Conservation (phyloP, 257 asterid genomes). For the Nicotiana tomentosiformis region DNA sequence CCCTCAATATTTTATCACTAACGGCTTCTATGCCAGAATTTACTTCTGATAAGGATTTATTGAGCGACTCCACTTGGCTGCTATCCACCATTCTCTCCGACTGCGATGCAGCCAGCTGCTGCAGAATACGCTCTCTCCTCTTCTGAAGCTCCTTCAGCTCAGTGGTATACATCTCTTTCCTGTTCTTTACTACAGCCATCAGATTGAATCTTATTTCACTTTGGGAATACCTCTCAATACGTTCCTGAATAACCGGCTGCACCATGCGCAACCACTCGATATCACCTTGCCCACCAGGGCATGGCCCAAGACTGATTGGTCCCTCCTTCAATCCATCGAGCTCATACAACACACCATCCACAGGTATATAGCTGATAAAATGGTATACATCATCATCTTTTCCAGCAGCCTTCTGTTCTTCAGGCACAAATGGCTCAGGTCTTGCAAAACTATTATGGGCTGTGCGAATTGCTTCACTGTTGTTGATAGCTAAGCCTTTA, state of each 20-base stretch:
- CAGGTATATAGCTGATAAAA: slow-evolving; percentile 90
- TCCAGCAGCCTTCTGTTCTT: slow-evolving; percentile 76
- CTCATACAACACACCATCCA: slow-evolving; percentile 89
- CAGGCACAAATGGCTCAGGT: slow-evolving; percentile 91
- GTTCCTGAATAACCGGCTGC: slow-evolving; percentile 87
- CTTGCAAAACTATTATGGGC: slow-evolving; percentile 98
- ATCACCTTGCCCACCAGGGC: slow-evolving; percentile 61
- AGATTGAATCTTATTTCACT: slow-evolving; percentile 90
- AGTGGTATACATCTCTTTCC: slow-evolving; percentile 74
- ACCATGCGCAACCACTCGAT: slow-evolving; percentile 78
- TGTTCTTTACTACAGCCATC: slow-evolving; percentile 79
- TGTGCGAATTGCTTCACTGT: slow-evolving; percentile 89
- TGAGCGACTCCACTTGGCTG: slow-evolving; percentile 56
- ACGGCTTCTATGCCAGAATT: slow-evolving; percentile 79
- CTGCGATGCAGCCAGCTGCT: slow-evolving; percentile 66
- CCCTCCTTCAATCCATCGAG: slow-evolving; percentile 98
- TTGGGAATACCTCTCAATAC: slow-evolving; percentile 78
- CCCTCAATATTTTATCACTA: slow-evolving; percentile 85
- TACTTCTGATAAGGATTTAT: slow-evolving; percentile 53
- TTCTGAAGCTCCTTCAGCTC: slow-evolving; percentile 93
- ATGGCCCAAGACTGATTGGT: slow-evolving; percentile 88
- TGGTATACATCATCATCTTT: slow-evolving; percentile 96
- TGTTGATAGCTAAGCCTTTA: slow-evolving; percentile 87
- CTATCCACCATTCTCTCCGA: slow-evolving; percentile 72
- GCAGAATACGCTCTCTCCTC: slow-evolving; percentile 71